A percentile compares a stretch with the other conserved stretches of the same genome.
Conservation (phyloP, 2,329 filamentous ascomycete species). For the Colletotrichum lindemuthianum region DNA sequence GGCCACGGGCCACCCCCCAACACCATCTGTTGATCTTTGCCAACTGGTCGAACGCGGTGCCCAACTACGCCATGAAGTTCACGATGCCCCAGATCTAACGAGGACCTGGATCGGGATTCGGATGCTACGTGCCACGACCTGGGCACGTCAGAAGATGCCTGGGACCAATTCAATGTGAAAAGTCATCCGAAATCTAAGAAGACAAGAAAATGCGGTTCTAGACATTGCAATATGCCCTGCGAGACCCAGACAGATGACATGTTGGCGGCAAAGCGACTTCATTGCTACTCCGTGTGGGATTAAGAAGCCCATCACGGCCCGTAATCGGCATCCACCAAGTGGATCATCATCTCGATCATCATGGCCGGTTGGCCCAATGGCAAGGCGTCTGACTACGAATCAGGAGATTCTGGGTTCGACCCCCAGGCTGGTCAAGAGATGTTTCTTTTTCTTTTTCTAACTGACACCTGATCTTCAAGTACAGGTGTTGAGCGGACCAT, state of each 20-base stretch:
- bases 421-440: conserved; percentile 30
- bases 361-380: conserved; percentile 47
- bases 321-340: conserved; percentile 14
- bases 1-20: too few species aligned
- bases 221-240: too few species aligned
- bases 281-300: too few species aligned
- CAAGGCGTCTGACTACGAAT: conserved; percentile 56
- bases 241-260: too few species aligned
- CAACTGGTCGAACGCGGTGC: conserved; percentile 54
- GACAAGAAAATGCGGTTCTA: too few species aligned
- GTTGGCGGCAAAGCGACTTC: too few species aligned
- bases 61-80: conserved; percentile 47
- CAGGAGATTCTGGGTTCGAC: conserved; percentile 36
- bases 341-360: neutral
- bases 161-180: too few species aligned
- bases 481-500: neutral
- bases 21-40: conserved; percentile 53
- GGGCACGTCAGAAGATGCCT: too few species aligned
- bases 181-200: too few species aligned
- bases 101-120: conserved; percentile 42
- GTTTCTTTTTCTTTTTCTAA: neutral
- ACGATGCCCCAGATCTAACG: conserved; percentile 49
- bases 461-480: neutral
- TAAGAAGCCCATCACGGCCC: too few species aligned
- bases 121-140: too few species aligned